These are phyloP conservation scores for Pouteria campechiana DNA, from an alignment of 179 eudicot species.

Conservation along the genomic window DNA sequence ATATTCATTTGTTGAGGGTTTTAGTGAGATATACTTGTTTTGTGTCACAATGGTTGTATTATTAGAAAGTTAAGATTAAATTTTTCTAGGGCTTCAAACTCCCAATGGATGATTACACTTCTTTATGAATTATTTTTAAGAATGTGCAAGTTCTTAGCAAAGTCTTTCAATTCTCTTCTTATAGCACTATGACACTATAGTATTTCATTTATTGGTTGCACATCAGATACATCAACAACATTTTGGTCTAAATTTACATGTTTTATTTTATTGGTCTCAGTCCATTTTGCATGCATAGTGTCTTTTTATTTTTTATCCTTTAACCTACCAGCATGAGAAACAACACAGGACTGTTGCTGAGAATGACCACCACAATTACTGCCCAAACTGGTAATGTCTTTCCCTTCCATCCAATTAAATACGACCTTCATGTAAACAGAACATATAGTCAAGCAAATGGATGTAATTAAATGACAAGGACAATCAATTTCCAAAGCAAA, in stretches of 20 bases:
- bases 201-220: slow-evolving; percentile 72
- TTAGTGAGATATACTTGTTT: too few relatives aligned
- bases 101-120: too few relatives aligned
- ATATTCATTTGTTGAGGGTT: too few relatives aligned
- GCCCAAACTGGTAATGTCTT: slow-evolving; percentile 15
- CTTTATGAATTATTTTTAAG: too few relatives aligned
- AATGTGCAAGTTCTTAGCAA: slow-evolving; percentile 77
- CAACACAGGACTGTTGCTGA: slow-evolving; percentile 16
- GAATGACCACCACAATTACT: slow-evolving; percentile 33
- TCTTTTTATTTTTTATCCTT: slow-evolving; percentile 17
- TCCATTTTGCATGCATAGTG: slow-evolving; percentile 44
- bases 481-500: background rate
- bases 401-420: slow-evolving; percentile 92
- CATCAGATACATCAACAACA: slow-evolving; percentile 17
- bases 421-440: slow-evolving; percentile 42
- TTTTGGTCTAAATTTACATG: slow-evolving; percentile 17
- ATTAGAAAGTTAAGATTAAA: too few relatives aligned
- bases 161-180: slow-evolving; percentile 59
- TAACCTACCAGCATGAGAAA: slow-evolving; percentile 20
- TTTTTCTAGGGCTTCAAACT: too few relatives aligned
- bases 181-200: slow-evolving; percentile 85
- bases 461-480: too few relatives aligned
- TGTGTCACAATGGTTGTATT: too few relatives aligned
- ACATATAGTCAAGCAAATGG: slow-evolving; percentile 3
- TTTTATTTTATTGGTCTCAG: slow-evolving; percentile 40